A percentile compares a stretch with the other conserved stretches of the same genome.
Evolutionary conservation across 345 rosid genomes (phyloP).

Genomic region (Aurinia saxatilis): DNA sequence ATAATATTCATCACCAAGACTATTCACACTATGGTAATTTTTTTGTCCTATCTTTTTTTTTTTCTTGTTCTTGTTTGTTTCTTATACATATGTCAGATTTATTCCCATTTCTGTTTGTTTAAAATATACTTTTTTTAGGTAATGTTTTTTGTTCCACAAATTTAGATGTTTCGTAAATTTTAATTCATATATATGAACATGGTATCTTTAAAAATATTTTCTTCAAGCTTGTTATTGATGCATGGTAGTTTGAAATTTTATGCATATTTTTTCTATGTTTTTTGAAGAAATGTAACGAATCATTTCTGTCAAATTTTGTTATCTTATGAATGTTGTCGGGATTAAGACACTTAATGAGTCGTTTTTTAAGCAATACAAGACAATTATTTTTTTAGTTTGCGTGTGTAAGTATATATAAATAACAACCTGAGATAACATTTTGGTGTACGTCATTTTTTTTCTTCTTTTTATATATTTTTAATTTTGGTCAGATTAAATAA

Average conservation of each 20-base stretch:
- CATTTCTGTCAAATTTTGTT: too few species aligned
- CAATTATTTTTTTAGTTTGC: constrained; percentile 15
- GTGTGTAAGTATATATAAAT: constrained; percentile 3
- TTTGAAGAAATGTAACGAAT: too few species aligned
- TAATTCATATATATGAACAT: background rate
- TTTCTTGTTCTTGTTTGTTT: background rate
- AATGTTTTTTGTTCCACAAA: background rate
- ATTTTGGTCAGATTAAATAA: too few species aligned
- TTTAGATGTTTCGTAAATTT: background rate
- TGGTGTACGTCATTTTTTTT: background rate
- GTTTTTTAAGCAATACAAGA: background rate
- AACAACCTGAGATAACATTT: constrained; percentile 18
- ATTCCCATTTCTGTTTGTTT: background rate
- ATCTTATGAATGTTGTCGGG: background rate
- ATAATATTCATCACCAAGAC: constrained; percentile 52
- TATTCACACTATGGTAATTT: constrained; percentile 59
- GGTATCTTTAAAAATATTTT: too few species aligned
- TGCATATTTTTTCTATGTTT: too few species aligned
- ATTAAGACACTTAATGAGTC: background rate
- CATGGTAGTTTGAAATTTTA: too few species aligned
- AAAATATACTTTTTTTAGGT: background rate
- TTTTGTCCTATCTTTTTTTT: too few species aligned
- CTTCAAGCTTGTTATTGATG: too few species aligned
- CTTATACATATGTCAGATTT: constrained; percentile 19
- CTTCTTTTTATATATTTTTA: background rate